A percentile compares a stretch with the other conserved stretches of the same genome.
phyloP scores from a whole-genome alignment of 345 rosid genomes.

The Acer yangbiense region DNA sequence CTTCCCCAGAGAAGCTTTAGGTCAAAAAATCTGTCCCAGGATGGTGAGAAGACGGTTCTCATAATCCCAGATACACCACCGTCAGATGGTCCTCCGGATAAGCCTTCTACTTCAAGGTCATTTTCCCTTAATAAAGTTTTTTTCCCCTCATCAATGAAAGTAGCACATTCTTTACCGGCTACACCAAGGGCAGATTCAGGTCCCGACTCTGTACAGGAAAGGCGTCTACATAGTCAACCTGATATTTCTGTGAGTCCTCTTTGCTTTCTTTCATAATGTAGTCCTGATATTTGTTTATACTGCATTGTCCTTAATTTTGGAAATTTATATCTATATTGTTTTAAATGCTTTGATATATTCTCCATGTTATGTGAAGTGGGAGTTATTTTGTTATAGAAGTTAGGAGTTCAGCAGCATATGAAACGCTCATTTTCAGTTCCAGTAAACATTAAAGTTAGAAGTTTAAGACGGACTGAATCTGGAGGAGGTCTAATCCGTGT shows the following conservation, averaged over 20 bases:
- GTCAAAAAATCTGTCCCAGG: conserved; percentile 30
- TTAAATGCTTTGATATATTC: neutral
- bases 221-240: conserved; percentile 17
- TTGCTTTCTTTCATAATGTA: conserved; percentile 9
- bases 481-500: conserved; percentile 53
- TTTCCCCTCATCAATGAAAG: conserved; percentile 39
- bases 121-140: conserved; percentile 50
- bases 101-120: conserved; percentile 46
- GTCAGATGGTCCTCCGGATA: conserved; percentile 35
- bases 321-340: neutral
- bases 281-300: neutral
- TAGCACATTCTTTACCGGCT: conserved; percentile 43
- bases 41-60: conserved; percentile 44
- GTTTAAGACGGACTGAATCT: conserved; percentile 46
- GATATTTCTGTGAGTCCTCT: conserved; percentile 28
- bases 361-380: neutral
- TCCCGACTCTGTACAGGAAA: conserved; percentile 28
- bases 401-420: conserved; percentile 38
- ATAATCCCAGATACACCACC: conserved; percentile 40
- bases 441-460: conserved; percentile 42
- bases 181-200: conserved; percentile 40
- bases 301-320: neutral
- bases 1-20: conserved; percentile 49
- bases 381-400: conserved; percentile 31
- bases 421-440: conserved; percentile 58